Evolutionary conservation across 2,329 filamentous ascomycete genomes (phyloP), one percentile per base, ranked within the genome.

Genomic region (Xylaria sp.): DNA sequence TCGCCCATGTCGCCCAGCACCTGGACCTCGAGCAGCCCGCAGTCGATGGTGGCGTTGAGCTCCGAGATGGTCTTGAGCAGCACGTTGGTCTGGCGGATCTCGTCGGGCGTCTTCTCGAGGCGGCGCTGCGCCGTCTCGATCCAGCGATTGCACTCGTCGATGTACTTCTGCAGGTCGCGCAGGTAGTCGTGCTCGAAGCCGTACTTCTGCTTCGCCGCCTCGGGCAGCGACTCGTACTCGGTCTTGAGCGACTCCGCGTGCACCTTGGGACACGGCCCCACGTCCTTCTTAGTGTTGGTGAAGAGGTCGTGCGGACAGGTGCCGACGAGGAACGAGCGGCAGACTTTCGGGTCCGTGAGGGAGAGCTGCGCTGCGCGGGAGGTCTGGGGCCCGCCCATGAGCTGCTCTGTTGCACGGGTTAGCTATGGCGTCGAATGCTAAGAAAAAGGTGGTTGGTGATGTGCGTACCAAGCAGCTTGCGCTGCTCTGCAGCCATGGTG

Each of bases 241-340:
- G 90, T 85, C 81, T 97, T 98, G 72, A 98, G 86, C 12, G 90
- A 89, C 79, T 98, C 94, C 57, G 89, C 92, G 82, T 99, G 96
- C 30, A 95, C 88, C 79, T 95, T 96, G 58, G 93, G 88, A 78
- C 96, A 99, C 0, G 90, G 88, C 2, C 96, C 96, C 39, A 98
- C 88, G 79, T 99, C 96, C 86, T 98, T 94, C 84, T 98, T 98
- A 54, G 96, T 99, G 83, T 99, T 99, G 73, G 95, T 99, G 87
- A 99, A 99, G 78, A 99, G 93, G 79, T 99, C 96, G 85, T 98
- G 95, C 0, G 96, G 96, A 80, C 96, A 99, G 67, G 93, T 97
- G 75, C 96, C 96, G 70, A 89, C 94, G 58, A 99, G 88, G 81
- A 95, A 98, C 19, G 94, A 98, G 64, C 93, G 93, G 85, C 96